phyloP scores from a whole-genome alignment of 805 yeast species.

The Yarrowia sp. region DNA sequence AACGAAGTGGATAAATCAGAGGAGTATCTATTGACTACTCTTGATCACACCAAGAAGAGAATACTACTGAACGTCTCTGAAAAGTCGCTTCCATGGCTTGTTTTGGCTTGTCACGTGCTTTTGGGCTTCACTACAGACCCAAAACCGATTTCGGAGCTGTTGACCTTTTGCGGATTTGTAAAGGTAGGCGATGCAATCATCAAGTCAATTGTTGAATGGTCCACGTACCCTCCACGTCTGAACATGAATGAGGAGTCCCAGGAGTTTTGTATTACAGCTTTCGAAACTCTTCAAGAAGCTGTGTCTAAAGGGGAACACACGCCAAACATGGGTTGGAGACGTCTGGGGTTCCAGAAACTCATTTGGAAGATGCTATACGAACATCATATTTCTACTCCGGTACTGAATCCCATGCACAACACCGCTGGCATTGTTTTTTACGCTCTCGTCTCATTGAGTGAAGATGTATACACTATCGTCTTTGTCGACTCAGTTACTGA shows the following conservation, averaged over 20 bases:
- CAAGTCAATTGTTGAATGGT: conserved; percentile 22
- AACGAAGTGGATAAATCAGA: conserved; percentile 1
- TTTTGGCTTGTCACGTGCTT: not conserved
- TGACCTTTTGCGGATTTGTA: conserved; percentile 9
- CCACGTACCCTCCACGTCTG: conserved; percentile 9
- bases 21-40: conserved; percentile 4
- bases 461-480: not conserved
- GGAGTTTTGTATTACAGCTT: not conserved
- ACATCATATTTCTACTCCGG: not conserved
- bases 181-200: not conserved
- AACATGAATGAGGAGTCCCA: not conserved
- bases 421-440: conserved; percentile 10
- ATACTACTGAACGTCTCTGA: not conserved
- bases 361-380: not conserved
- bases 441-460: not conserved
- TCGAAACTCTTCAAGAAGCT: not conserved
- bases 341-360: not conserved
- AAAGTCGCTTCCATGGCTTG: conserved; percentile 1
- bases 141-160: not conserved
- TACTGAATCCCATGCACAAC: not conserved
- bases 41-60: not conserved
- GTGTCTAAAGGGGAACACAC: not conserved
- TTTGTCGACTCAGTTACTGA: not conserved
- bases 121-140: conserved; percentile 7
- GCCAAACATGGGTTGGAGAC: not conserved